phyloP scores from a whole-genome alignment of 2,329 filamentous ascomycete genomes.

The Neonectria sp. region DNA sequence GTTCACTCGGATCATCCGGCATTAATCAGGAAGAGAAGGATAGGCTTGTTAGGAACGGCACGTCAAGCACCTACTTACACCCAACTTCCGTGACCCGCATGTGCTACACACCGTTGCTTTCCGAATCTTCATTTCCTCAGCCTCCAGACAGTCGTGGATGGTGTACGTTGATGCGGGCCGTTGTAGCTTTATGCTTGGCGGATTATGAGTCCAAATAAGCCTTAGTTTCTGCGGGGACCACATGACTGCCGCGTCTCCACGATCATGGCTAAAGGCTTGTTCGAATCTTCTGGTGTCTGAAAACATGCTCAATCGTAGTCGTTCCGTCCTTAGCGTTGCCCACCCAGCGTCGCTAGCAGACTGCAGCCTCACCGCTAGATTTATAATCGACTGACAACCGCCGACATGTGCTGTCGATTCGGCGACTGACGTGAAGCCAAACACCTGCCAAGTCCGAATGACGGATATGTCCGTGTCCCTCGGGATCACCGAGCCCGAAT shows the following conservation, averaged over 20 bases:
- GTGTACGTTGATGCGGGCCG: neutral
- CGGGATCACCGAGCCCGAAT: neutral
- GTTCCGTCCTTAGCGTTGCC: neutral
- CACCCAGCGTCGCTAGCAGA: neutral
- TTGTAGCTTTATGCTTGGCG: neutral
- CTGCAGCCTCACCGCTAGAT: conserved; percentile 1
- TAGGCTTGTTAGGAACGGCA: neutral
- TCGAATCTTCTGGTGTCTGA: neutral
- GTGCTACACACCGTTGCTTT: conserved; percentile 44
- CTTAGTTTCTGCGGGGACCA: neutral
- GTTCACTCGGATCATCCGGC: no score
- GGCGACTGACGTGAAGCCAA: conserved; percentile 2
- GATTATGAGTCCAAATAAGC: conserved; percentile 2
- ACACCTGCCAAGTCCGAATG: neutral
- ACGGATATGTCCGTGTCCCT: neutral
- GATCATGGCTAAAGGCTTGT: neutral
- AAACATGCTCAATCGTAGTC: neutral
- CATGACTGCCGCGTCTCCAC: conserved; percentile 1
- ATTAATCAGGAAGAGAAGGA: neutral
- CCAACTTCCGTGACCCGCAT: conserved; percentile 45
- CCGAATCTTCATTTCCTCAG: conserved; percentile 41
- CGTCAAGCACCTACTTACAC: conserved; percentile 31
- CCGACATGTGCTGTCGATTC: neutral
- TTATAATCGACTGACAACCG: neutral
- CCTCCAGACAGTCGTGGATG: neutral